A percentile compares a stretch with the other conserved stretches of the same genome.
These are phyloP conservation scores for Phytophthora citricola DNA, from an alignment of 352 stramenopile genomes.

Conservation along the genomic window DNA sequence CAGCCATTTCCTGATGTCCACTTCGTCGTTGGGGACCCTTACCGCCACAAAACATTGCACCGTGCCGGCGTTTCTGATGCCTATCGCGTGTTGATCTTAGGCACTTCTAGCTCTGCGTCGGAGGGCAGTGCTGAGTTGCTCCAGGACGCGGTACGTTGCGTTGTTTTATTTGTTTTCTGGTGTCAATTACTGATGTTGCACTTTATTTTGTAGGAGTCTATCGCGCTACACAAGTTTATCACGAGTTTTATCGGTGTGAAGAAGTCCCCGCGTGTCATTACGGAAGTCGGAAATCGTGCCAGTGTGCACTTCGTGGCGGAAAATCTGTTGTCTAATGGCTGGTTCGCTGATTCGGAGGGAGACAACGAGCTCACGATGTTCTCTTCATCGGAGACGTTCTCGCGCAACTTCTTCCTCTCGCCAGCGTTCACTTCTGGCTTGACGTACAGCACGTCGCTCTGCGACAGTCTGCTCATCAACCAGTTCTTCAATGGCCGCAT, in stretches of 20 bases:
- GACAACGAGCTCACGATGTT: constrained; percentile 48
- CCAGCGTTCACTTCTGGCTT: constrained; percentile 84
- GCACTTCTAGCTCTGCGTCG: constrained; percentile 58
- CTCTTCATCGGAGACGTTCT: constrained; percentile 64
- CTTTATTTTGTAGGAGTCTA: constrained; percentile 48
- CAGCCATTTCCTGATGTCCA: constrained; percentile 75
- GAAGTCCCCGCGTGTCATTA: constrained; percentile 73
- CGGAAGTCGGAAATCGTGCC: constrained; percentile 77
- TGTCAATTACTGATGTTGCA: neutral
- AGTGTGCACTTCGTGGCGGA: constrained; percentile 89
- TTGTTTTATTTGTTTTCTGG: neutral
- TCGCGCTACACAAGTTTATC: constrained; percentile 88
- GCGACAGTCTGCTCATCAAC: constrained; percentile 89
- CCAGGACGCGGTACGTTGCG: constrained; percentile 64
- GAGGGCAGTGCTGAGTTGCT: constrained; percentile 74
- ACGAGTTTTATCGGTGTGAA: constrained; percentile 64
- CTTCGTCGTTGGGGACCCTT: constrained; percentile 76
- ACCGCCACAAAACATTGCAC: constrained; percentile 58
- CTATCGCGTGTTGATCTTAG: constrained; percentile 79
- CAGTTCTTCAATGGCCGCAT: constrained; percentile 90
- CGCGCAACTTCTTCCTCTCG: constrained; percentile 82
- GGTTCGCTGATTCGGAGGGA: constrained; percentile 53
- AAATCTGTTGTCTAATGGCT: constrained; percentile 70
- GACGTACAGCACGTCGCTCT: constrained; percentile 87
- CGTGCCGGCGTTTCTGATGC: constrained; percentile 72